phyloP scores from a whole-genome alignment of 176 grass and related monocot species.

The Ensete glaucum region DNA sequence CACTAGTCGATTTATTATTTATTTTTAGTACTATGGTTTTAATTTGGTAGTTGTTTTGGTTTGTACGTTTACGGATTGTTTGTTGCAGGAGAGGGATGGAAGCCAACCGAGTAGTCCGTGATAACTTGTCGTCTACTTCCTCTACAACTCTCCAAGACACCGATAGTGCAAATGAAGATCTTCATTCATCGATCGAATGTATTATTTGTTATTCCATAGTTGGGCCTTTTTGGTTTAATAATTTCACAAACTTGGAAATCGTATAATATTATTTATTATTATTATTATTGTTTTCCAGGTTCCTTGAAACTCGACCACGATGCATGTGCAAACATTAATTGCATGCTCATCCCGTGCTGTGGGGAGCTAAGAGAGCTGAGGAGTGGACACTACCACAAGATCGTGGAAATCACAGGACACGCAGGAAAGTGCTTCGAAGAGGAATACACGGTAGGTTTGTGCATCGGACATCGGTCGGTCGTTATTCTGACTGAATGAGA shows the following conservation, averaged over 20 bases:
- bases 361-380: conserved; percentile 65
- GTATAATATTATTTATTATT: background rate
- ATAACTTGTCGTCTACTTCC: conserved; percentile 59
- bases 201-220: conserved; percentile 20
- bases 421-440: conserved; percentile 80
- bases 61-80: conserved; percentile 11
- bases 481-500: background rate
- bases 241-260: background rate
- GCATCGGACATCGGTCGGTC: background rate
- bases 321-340: conserved; percentile 63
- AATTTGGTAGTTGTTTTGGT: background rate
- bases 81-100: conserved; percentile 57
- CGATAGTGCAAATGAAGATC: conserved; percentile 58
- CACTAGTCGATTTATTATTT: background rate
- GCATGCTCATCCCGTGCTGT: conserved; percentile 54
- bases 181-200: conserved; percentile 82
- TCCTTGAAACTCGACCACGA: conserved; percentile 86
- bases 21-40: no score
- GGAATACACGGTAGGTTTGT: conserved; percentile 72
- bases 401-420: conserved; percentile 67
- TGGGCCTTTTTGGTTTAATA: conserved; percentile 12
- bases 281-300: conserved; percentile 30
- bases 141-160: conserved; percentile 68
- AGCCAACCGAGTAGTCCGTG: conserved; percentile 52
- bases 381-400: conserved; percentile 65